Percentiles rank a stretch among this genome's conserved stretches.
Conservation (phyloP, 805 yeast genomes). For the Metschnikowia peoriensis region DNA sequence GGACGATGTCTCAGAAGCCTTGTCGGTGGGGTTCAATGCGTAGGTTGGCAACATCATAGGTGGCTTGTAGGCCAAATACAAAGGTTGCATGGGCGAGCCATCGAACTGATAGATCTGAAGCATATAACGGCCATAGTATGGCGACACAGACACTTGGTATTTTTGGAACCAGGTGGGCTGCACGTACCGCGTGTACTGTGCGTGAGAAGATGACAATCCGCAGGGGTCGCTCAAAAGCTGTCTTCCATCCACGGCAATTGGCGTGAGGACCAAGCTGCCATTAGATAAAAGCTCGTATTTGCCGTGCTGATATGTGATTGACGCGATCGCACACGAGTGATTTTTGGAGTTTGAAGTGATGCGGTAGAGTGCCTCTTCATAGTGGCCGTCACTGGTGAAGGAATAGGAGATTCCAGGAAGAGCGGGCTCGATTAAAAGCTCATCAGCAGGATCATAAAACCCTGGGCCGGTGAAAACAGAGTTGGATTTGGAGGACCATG, state of each 20-base stretch:
- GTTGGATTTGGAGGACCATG: slow-evolving; percentile 94
- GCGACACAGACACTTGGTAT: slow-evolving; percentile 62
- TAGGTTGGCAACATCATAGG: slow-evolving; percentile 94
- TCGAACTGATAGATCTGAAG: slow-evolving; percentile 73
- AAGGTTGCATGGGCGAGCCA: slow-evolving; percentile 80
- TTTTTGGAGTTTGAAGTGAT: slow-evolving; percentile 66
- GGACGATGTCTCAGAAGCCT: slow-evolving; percentile 34
- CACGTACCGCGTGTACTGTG: slow-evolving; percentile 68
- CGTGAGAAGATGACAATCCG: slow-evolving; percentile 30
- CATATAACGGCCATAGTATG: slow-evolving; percentile 80
- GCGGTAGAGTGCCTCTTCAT: slow-evolving; percentile 86
- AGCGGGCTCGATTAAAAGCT: slow-evolving; percentile 90
- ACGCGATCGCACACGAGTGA: slow-evolving; percentile 83
- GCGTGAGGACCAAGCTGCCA: slow-evolving; percentile 68
- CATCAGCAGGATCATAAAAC: slow-evolving; percentile 95
- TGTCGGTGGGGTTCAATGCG: slow-evolving; percentile 82
- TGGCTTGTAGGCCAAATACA: slow-evolving; percentile 89
- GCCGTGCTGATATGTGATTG: slow-evolving; percentile 87
- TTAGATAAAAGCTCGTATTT: slow-evolving; percentile 59
- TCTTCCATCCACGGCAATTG: slow-evolving; percentile 87
- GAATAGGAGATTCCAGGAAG: slow-evolving; percentile 92
- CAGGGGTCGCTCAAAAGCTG: slow-evolving; percentile 90
- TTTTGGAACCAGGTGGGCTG: slow-evolving; percentile 61
- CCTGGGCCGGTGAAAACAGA: slow-evolving; percentile 97
- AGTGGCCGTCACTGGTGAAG: slow-evolving; percentile 88